Evolutionary conservation across 805 yeast genomes (phyloP).

Genomic region (Saccharomyces mikatae): DNA sequence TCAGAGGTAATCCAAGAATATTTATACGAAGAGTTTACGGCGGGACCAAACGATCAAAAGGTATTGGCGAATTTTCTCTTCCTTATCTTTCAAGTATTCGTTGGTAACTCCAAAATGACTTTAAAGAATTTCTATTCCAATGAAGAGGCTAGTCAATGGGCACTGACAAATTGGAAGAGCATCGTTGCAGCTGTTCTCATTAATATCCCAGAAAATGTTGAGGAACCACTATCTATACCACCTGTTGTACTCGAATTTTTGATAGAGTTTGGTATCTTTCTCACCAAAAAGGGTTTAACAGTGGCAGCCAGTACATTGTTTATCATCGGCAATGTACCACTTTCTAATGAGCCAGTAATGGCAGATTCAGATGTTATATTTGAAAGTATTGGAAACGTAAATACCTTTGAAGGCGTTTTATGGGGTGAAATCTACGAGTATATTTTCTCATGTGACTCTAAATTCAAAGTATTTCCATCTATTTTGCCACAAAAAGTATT

Average conservation of each 20-base stretch:
- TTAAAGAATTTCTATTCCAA: conserved; percentile 41
- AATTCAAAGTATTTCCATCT: conserved; percentile 39
- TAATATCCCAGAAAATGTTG: conserved; percentile 18
- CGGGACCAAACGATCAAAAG: conserved; percentile 38
- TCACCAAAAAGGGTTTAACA: conserved; percentile 28
- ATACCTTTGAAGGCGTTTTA: conserved; percentile 38
- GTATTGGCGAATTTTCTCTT: background rate
- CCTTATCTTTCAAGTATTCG: conserved; percentile 51
- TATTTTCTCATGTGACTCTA: conserved; percentile 29
- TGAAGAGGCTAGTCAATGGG: conserved; percentile 39
- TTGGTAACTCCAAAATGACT: conserved; percentile 51
- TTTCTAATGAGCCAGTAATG: conserved; percentile 28
- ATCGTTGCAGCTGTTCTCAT: conserved; percentile 36
- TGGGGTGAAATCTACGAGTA: conserved; percentile 69
- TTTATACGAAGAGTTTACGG: conserved; percentile 40
- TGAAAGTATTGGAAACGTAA: conserved; percentile 33
- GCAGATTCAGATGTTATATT: conserved; percentile 32
- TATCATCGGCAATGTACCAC: conserved; percentile 40
- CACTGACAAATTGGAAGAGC: conserved; percentile 44
- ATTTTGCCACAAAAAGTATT: conserved; percentile 51
- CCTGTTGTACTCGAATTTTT: conserved; percentile 34
- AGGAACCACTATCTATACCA: conserved; percentile 12
- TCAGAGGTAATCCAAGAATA: conserved; percentile 50
- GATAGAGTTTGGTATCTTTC: conserved; percentile 43
- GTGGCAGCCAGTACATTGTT: conserved; percentile 40